Evolutionary conservation across 129 eudicot genomes (phyloP).

Genomic region (Lonicera japonica): DNA sequence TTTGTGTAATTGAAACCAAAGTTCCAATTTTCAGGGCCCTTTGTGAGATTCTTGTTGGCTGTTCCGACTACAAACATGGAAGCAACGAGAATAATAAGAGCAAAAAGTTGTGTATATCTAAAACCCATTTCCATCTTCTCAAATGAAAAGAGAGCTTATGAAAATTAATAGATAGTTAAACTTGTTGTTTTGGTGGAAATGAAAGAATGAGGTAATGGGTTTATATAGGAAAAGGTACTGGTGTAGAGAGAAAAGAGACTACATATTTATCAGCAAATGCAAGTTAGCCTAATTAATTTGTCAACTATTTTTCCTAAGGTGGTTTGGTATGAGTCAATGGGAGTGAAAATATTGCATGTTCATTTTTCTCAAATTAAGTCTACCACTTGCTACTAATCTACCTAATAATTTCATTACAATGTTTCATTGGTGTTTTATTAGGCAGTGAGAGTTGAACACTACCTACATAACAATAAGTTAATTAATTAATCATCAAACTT

Average conservation of each 20-base stretch:
- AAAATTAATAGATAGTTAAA: too few species aligned
- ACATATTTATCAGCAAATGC: background rate
- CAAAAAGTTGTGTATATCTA: background rate
- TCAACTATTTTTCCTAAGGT: too few species aligned
- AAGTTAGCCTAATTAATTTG: background rate
- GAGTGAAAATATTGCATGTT: too few species aligned
- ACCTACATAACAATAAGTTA: too few species aligned
- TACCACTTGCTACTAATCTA: too few species aligned
- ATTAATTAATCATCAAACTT: too few species aligned
- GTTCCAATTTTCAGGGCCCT: background rate
- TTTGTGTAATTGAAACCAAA: slow-evolving; percentile 6
- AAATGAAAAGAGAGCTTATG: background rate
- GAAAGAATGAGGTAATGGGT: background rate
- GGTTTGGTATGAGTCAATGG: too few species aligned
- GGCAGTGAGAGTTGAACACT: too few species aligned
- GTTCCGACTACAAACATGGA: slow-evolving; percentile 1
- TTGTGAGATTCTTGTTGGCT: slow-evolving; percentile 16
- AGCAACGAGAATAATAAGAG: background rate
- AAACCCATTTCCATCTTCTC: slow-evolving; percentile 1
- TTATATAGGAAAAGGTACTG: slow-evolving; percentile 2
- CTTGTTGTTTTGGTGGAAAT: background rate
- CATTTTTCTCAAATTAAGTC: too few species aligned
- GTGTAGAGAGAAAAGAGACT: background rate
- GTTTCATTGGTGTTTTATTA: too few species aligned
- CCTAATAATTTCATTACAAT: too few species aligned